phyloP scores from a whole-genome alignment of 768 basidiomycete genomes.

The Pleurotus citrinopileatus region DNA sequence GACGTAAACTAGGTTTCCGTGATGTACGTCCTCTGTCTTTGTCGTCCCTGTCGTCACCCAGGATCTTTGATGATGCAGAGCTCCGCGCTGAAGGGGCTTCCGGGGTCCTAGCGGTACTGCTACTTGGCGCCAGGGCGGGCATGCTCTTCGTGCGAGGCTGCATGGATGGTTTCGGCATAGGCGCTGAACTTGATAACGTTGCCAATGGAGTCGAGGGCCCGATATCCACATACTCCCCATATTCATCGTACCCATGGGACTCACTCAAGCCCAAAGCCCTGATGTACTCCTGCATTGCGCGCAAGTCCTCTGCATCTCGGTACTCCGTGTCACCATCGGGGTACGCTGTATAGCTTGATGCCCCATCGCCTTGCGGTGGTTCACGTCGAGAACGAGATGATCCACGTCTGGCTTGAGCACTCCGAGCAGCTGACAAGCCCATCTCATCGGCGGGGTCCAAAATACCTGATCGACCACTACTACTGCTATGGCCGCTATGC shows the following conservation, averaged over 20 bases:
- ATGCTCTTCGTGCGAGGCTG: slow-evolving; percentile 51
- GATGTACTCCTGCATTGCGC: not conserved
- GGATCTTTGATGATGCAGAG: slow-evolving; percentile 18
- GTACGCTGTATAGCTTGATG: not conserved
- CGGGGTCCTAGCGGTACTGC: slow-evolving; percentile 13
- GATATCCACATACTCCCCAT: slow-evolving; percentile 19
- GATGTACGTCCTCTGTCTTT: slow-evolving; percentile 24
- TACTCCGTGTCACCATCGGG: not conserved
- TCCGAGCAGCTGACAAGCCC: slow-evolving; percentile 6
- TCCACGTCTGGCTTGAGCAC: slow-evolving; percentile 5
- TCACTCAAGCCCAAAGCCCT: not conserved
- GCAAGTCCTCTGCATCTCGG: not conserved
- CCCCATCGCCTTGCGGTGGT: not conserved
- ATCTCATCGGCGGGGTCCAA: slow-evolving; percentile 2
- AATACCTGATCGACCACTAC: not conserved
- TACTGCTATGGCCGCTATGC: slow-evolving; percentile 1
- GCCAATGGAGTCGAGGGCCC: not conserved
- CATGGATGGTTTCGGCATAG: slow-evolving; percentile 16
- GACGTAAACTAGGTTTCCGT: slow-evolving; percentile 25
- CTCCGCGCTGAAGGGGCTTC: slow-evolving; percentile 16
- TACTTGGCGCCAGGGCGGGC: slow-evolving; percentile 28
- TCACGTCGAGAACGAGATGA: slow-evolving; percentile 4
- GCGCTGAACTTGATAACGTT: slow-evolving; percentile 7
- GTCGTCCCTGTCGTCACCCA: slow-evolving; percentile 14
- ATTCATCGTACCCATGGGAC: slow-evolving; percentile 15